Conservation (phyloP, 139 green algal genomes). For the Yamagishiella unicocca region DNA sequence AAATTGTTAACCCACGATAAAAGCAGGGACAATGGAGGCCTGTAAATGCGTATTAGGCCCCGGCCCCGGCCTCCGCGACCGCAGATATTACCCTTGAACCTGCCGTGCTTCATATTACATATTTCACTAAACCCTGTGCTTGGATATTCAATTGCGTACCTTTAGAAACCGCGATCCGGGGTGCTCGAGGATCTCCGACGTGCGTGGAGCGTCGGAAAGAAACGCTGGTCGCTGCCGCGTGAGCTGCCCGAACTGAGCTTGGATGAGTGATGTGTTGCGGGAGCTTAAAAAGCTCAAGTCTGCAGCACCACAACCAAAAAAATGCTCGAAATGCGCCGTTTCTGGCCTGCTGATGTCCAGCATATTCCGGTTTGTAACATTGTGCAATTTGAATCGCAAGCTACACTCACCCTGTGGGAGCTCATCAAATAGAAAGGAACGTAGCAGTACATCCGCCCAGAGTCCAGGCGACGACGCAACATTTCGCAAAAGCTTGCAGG, state of each 20-base stretch:
- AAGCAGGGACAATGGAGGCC: no score
- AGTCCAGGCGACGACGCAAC: background rate
- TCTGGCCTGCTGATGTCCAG: no score
- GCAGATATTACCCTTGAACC: no score
- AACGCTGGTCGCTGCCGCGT: conserved; percentile 5
- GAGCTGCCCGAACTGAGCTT: background rate
- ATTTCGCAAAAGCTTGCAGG: background rate
- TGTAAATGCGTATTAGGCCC: no score
- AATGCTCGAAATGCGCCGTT: background rate
- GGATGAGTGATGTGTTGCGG: background rate
- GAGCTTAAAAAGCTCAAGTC: background rate
- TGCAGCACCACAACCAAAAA: background rate
- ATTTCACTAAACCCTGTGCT: no score
- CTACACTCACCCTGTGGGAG: background rate
- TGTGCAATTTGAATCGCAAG: no score
- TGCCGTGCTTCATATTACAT: no score
- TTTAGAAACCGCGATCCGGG: background rate
- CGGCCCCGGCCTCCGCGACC: no score
- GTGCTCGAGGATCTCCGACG: conserved; percentile 10
- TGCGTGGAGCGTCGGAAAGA: conserved; percentile 38
- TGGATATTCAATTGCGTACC: no score
- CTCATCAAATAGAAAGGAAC: background rate
- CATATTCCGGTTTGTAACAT: background rate
- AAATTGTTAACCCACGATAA: no score
- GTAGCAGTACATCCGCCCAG: background rate